Conservation (phyloP, 169 alveolate species). For the Babesia caballi region DNA sequence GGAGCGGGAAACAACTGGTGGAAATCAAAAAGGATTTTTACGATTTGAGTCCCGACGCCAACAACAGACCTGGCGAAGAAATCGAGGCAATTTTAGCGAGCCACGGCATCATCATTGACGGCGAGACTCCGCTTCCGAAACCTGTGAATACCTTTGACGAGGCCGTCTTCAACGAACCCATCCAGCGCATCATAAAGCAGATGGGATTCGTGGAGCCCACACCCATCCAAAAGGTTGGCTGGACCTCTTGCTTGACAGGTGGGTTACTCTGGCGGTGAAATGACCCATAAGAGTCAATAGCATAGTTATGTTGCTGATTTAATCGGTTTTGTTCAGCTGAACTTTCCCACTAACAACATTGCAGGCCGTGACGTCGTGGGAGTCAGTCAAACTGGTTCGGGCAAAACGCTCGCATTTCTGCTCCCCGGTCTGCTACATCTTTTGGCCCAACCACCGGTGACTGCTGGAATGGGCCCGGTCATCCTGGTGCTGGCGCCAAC, state of each 20-base stretch:
- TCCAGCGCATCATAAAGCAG: constrained; percentile 61
- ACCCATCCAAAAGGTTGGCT: constrained; percentile 82
- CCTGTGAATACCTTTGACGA: constrained; percentile 71
- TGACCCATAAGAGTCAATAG: constrained; percentile 59
- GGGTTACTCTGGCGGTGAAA: neutral
- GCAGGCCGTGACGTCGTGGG: constrained; percentile 93
- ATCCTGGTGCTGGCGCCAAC: constrained; percentile 83
- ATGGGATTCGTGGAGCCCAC: constrained; percentile 81
- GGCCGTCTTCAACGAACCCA: constrained; percentile 70
- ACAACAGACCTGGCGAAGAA: constrained; percentile 69
- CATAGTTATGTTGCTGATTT: constrained; percentile 45
- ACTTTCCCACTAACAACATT: constrained; percentile 17
- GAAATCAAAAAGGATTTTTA: constrained; percentile 71
- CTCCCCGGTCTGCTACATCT: constrained; percentile 89
- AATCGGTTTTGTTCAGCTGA: too few species aligned
- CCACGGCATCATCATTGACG: constrained; percentile 64
- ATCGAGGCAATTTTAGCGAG: constrained; percentile 63
- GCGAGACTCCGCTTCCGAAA: constrained; percentile 67
- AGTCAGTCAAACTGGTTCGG: constrained; percentile 94
- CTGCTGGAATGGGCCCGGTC: constrained; percentile 49
- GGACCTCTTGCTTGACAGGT: constrained; percentile 75
- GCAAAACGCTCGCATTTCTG: constrained; percentile 92
- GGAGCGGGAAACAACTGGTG: constrained; percentile 66
- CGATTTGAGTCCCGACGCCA: constrained; percentile 57
- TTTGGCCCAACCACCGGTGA: constrained; percentile 74